Evolutionary conservation across 2,329 filamentous ascomycete species (phyloP), one percentile per base, ranked within the genome.

Genomic region (Penicillium sp.): DNA sequence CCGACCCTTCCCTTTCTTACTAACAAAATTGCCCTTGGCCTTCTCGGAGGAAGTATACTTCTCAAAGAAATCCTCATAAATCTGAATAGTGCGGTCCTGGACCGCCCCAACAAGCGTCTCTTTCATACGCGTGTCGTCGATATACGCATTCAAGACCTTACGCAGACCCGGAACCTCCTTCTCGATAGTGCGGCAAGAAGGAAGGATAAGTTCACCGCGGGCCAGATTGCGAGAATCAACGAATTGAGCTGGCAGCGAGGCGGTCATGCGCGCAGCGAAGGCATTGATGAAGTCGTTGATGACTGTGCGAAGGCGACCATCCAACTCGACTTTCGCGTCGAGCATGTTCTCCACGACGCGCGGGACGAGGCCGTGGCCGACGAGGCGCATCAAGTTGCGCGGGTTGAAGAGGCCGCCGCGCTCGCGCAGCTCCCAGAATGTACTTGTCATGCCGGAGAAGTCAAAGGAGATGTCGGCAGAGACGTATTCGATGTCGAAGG

Each of bases 401-500:
- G 86, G 84, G 61, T 87, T 87, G 78, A 88, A 88, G 16, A 88
- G 79, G 8, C 82, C 83, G 48, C 86, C 86, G 33, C 85, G 81
- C 54, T 86, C 82, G 40, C 86, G 83, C 4, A 89, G 77, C 66
- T 88, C 86, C 79, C 84, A 87, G 72, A 89, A 88, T 1, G 86
- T 87, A 61, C 78, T 84, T 5, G 84, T 85, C 13, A 88, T 76
- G 49, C 79, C 81, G n/a, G 84, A 85, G 70, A 88, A 87, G 72
- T 88, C 86, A 69, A 88, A 82, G 15, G 82, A 81, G 47, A 88
- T 78, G 60, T 88, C 86, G 4, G 86, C 85, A 2, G 84, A 82
- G 21, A 87, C 83, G 66, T 83, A 88, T 70, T 88, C 92, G 64
- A 99, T 97, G 76, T 99, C 94, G 60, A 99, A 92, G 10, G 92